Conservation (phyloP, 805 yeast genomes). For the Starmerella bombicola region DNA sequence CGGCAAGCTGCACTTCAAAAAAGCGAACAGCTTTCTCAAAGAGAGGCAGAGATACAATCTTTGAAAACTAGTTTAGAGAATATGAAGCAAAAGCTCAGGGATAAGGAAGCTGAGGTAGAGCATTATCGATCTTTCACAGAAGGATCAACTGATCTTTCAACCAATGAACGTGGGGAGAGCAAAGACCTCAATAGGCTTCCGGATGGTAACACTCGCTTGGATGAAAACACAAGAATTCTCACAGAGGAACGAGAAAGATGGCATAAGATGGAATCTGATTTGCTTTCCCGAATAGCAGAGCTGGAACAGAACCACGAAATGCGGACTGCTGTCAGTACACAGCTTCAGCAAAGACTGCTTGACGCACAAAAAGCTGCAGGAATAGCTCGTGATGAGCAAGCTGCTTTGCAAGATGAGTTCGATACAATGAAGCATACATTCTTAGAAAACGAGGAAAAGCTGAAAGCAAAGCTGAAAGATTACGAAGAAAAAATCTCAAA, state of each 20-base stretch:
- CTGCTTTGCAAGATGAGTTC: slow-evolving; percentile 11
- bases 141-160: background rate
- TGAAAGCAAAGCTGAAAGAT: background rate
- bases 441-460: background rate
- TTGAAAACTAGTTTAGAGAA: slow-evolving; percentile 33
- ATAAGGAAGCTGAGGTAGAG: slow-evolving; percentile 44
- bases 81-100: slow-evolving; percentile 26
- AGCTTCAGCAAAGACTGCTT: slow-evolving; percentile 9
- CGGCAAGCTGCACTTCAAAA: slow-evolving; percentile 33
- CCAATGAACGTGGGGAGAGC: slow-evolving; percentile 1
- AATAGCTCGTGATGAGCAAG: slow-evolving; percentile 6
- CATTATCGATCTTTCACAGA: slow-evolving; percentile 52
- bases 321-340: background rate
- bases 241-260: slow-evolving; percentile 68
- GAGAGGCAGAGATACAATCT: slow-evolving; percentile 12
- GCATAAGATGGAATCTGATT: slow-evolving; percentile 62
- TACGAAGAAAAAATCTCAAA: background rate
- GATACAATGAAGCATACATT: background rate
- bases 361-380: slow-evolving; percentile 12
- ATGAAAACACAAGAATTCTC: slow-evolving; percentile 35
- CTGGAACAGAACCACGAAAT: slow-evolving; percentile 12
- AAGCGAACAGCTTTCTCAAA: slow-evolving; percentile 6
- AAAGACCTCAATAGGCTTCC: slow-evolving; percentile 16
- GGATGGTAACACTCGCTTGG: slow-evolving; percentile 5
- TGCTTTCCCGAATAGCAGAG: slow-evolving; percentile 37